Evolutionary conservation across 2,329 filamentous ascomycete species (phyloP), one percentile per base, ranked within the genome.

Genomic region (Cryphonectria japonica): DNA sequence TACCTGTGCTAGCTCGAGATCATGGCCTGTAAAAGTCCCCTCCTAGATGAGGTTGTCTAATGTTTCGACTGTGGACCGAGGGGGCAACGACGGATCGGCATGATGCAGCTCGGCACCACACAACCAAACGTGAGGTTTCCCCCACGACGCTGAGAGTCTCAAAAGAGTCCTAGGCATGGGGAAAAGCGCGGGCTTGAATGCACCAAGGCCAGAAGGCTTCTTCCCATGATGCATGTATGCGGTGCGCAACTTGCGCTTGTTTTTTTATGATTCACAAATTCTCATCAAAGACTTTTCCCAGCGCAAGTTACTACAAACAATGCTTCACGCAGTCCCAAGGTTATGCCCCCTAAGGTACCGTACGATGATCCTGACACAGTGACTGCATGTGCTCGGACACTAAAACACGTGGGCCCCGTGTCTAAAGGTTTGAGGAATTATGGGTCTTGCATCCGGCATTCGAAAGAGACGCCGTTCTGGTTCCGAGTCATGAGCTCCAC

Each of bases 41-140:
- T 61, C 32, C 34, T 61, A 22, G 11, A 39, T 14, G 32, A 61
- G 59, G 32, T 9, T 26, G 22, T 60, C 32, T 34, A 34, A 14
- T 61, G 59, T 61, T 61, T 61, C 59, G 59, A 39, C 59, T 61
- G 59, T 61, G 59, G 59, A 61, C 59, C 59, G 59, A 61, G 32
- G 59, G 57, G 59, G 6, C 32, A 14, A 9, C 59, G 32, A 19
- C 32, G 22, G 59, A 39, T 34, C 59, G 22, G 39, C 32, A 61
- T 61, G 59, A 39, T 61, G 59, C 59, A 61, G 32, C 34, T 61
- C 59, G 34, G 59, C 59, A 34, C 59, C 59, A 32, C 59, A 39
- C 34, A n/a, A 34, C 59, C 59, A 32, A 34, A 39, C 34, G 13
- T 61, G 32, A 14, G 34, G 32, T 19, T 61, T 39, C 32, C 11